phyloP scores from a whole-genome alignment of 306 rosid genomes.

The Quercus variabilis region DNA sequence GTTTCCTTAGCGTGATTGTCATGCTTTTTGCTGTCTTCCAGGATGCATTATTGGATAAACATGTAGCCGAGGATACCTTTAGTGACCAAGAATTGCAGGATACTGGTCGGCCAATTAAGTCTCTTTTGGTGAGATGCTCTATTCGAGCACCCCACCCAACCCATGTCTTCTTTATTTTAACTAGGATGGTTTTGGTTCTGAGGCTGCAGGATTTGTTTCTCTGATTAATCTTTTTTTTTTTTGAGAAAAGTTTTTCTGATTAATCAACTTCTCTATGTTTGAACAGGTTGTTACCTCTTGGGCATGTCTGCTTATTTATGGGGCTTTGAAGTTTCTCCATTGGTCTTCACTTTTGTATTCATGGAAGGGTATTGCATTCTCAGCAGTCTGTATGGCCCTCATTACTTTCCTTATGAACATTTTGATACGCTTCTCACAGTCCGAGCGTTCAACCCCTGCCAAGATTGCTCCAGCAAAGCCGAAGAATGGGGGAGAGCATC shows the following conservation, averaged over 20 bases:
- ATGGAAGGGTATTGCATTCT: slow-evolving; percentile 80
- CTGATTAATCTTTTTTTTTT: not conserved
- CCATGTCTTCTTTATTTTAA: not conserved
- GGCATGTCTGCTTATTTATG: slow-evolving; percentile 57
- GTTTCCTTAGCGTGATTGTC: slow-evolving; percentile 3
- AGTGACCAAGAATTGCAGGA: slow-evolving; percentile 57
- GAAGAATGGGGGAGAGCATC: slow-evolving; percentile 29
- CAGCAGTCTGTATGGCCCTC: slow-evolving; percentile 45
- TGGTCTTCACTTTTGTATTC: slow-evolving; percentile 73
- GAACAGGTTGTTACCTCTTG: slow-evolving; percentile 74
- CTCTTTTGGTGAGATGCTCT: slow-evolving; percentile 69
- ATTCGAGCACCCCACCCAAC: not conserved
- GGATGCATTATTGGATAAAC: slow-evolving; percentile 89
- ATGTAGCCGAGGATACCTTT: slow-evolving; percentile 66
- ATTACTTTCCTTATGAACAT: slow-evolving; percentile 80
- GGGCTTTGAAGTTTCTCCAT: slow-evolving; percentile 59
- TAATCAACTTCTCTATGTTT: slow-evolving; percentile 10
- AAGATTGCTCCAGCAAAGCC: slow-evolving; percentile 56
- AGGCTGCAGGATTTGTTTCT: not conserved
- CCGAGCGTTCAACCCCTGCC: slow-evolving; percentile 82
- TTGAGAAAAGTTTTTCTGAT: not conserved
- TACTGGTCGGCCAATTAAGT: slow-evolving; percentile 61
- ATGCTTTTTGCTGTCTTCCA: slow-evolving; percentile 18
- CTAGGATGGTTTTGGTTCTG: not conserved
- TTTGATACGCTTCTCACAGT: slow-evolving; percentile 78